A percentile compares a stretch with the other conserved stretches of the same genome.
These are phyloP conservation scores for Pichia eremophila DNA, from an alignment of 805 yeast genomes.

Conservation along the genomic window DNA sequence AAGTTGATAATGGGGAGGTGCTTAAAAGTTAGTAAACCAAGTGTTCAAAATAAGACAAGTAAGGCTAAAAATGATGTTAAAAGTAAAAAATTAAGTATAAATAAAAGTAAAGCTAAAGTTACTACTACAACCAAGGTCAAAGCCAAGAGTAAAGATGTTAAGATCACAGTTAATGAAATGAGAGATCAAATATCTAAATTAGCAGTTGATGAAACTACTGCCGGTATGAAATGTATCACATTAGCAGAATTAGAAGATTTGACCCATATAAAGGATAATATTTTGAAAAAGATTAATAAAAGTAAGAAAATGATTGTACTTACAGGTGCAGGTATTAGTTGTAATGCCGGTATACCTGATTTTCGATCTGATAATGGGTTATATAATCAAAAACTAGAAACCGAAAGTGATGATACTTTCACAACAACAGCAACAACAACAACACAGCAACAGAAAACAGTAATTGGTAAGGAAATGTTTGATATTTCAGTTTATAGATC, in stretches of 20 bases:
- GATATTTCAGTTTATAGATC: conserved; percentile 76
- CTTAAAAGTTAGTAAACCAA: too few species aligned
- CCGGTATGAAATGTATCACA: conserved; percentile 3
- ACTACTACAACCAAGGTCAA: background rate
- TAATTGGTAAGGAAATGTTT: conserved; percentile 84
- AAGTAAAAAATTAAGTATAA: too few species aligned
- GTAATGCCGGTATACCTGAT: conserved; percentile 96
- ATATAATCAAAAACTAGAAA: conserved; percentile 35
- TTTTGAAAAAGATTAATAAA: conserved; percentile 35
- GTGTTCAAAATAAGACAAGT: too few species aligned
- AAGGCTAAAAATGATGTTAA: background rate
- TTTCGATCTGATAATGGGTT: conserved; percentile 80
- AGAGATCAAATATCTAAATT: background rate
- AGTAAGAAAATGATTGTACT: conserved; percentile 52
- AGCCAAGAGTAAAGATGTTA: background rate
- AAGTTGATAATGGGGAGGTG: too few species aligned
- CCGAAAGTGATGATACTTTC: conserved; percentile 30
- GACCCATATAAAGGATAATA: conserved; percentile 14
- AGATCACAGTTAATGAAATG: background rate
- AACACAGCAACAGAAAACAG: conserved; percentile 34
- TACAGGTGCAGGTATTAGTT: conserved; percentile 95
- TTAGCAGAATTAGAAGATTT: conserved; percentile 1
- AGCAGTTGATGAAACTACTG: background rate
- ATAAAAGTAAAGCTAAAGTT: background rate
- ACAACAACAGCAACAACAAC: conserved; percentile 17